These are phyloP conservation scores for Fraxinus sp. DNA, from an alignment of 305 asterid species.

Conservation along the genomic window DNA sequence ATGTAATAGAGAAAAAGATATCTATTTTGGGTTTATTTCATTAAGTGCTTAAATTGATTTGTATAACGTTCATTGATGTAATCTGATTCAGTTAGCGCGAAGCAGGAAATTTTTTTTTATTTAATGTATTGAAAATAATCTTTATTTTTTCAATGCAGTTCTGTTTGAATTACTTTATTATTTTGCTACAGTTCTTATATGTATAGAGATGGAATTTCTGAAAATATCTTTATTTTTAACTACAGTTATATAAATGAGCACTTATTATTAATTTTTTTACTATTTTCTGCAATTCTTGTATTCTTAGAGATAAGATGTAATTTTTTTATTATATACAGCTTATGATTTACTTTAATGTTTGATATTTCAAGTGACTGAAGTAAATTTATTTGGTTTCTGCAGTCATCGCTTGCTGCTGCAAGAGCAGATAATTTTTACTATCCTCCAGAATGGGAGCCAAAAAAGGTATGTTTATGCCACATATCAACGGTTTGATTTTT, in stretches of 20 bases:
- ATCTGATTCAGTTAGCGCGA: neutral
- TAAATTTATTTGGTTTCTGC: constrained; percentile 40
- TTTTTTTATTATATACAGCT: neutral
- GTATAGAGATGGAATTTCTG: neutral
- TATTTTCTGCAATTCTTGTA: neutral
- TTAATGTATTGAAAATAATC: neutral
- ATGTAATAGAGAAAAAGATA: neutral
- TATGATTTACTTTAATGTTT: constrained; percentile 1
- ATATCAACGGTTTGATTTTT: neutral
- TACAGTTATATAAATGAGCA: neutral
- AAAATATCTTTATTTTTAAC: neutral
- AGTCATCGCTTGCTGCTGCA: constrained; percentile 98
- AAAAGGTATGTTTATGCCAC: constrained; percentile 54
- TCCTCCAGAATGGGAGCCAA: constrained; percentile 99
- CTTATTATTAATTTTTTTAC: neutral
- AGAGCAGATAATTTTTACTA: constrained; percentile 96
- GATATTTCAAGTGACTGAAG: constrained; percentile 14
- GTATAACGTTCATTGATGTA: neutral
- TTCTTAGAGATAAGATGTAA: neutral
- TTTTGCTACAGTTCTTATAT: neutral
- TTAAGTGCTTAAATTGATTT: neutral
- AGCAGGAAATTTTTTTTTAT: neutral
- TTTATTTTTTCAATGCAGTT: neutral
- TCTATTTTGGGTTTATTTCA: neutral
- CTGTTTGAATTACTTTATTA: neutral